A percentile compares a stretch with the other conserved stretches of the same genome.
These are phyloP conservation scores for Pittosporum tobira DNA, from an alignment of 129 eudicot species.

Conservation along the genomic window DNA sequence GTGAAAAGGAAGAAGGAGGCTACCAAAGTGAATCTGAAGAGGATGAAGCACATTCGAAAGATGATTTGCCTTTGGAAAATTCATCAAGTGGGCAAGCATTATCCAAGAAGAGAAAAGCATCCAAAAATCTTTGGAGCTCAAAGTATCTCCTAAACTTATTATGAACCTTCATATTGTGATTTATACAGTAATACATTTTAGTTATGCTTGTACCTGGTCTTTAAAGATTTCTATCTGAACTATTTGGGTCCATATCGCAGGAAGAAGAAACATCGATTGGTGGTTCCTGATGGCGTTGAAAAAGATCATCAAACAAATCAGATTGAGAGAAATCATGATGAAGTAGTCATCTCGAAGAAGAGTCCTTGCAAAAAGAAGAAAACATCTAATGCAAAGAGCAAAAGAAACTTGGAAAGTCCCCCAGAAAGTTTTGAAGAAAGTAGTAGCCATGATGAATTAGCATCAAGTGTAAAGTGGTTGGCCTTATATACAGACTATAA, in stretches of 20 bases:
- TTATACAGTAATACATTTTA: background rate
- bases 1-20: slow-evolving; percentile 72
- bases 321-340: slow-evolving; percentile 14
- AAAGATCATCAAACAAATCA: slow-evolving; percentile 24
- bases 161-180: slow-evolving; percentile 1
- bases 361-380: slow-evolving; percentile 28
- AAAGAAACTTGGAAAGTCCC: slow-evolving; percentile 11
- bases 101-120: slow-evolving; percentile 68
- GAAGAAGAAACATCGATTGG: slow-evolving; percentile 41
- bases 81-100: slow-evolving; percentile 25
- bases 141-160: slow-evolving; percentile 45
- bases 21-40: slow-evolving; percentile 55
- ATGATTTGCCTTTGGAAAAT: no score
- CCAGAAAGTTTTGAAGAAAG: slow-evolving; percentile 24
- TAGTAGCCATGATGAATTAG: slow-evolving; percentile 15
- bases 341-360: no score
- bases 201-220: no score
- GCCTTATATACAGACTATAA: background rate
- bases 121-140: slow-evolving; percentile 33
- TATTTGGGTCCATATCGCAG: slow-evolving; percentile 21
- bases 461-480: slow-evolving; percentile 34
- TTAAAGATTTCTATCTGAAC: slow-evolving; percentile 1
- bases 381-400: slow-evolving; percentile 13
- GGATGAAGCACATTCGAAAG: slow-evolving; percentile 27
- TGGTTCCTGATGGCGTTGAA: slow-evolving; percentile 19